phyloP scores from a whole-genome alignment of 805 yeast species.

The Ogataea glucozyma region DNA sequence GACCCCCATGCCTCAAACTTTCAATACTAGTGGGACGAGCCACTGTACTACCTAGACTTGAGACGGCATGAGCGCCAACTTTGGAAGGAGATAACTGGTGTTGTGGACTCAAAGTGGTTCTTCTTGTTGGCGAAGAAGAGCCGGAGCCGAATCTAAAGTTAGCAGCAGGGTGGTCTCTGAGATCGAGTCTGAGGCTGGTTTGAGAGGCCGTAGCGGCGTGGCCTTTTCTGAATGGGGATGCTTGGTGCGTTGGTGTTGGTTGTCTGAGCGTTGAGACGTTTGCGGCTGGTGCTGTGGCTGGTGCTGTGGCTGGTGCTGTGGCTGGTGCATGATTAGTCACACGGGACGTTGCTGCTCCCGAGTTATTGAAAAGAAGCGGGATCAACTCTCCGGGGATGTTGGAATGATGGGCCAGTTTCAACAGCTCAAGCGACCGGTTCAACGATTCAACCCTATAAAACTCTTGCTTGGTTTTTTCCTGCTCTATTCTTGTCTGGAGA shows the following conservation, averaged over 20 bases:
- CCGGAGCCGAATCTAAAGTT: constrained; percentile 35
- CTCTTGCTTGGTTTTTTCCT: constrained; percentile 82
- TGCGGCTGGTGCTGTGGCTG: constrained; percentile 7
- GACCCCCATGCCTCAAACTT: constrained; percentile 33
- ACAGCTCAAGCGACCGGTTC: constrained; percentile 57
- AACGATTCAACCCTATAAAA: constrained; percentile 66
- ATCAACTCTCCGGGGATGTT: constrained; percentile 67
- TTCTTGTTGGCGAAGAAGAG: constrained; percentile 17
- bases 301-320: constrained; percentile 5
- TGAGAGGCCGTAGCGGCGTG: background rate
- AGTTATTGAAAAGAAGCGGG: constrained; percentile 51
- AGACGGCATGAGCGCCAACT: constrained; percentile 72
- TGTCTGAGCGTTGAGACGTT: constrained; percentile 5
- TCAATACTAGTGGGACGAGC: constrained; percentile 24
- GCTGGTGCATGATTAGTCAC: constrained; percentile 10
- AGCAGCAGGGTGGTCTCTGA: constrained; percentile 26
- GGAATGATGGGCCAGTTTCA: constrained; percentile 58
- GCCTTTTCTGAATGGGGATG: background rate
- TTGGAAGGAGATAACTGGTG: constrained; percentile 46
- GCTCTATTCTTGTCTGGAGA: constrained; percentile 62
- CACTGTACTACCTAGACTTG: constrained; percentile 39
- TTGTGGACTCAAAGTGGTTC: constrained; percentile 18
- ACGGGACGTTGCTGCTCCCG: constrained; percentile 19
- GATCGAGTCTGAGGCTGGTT: constrained; percentile 1
- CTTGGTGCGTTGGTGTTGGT: background rate